Base-by-base conservation (phyloP, 495 filamentous ascomycete species). In the Sordaria brevicollis region DNA sequence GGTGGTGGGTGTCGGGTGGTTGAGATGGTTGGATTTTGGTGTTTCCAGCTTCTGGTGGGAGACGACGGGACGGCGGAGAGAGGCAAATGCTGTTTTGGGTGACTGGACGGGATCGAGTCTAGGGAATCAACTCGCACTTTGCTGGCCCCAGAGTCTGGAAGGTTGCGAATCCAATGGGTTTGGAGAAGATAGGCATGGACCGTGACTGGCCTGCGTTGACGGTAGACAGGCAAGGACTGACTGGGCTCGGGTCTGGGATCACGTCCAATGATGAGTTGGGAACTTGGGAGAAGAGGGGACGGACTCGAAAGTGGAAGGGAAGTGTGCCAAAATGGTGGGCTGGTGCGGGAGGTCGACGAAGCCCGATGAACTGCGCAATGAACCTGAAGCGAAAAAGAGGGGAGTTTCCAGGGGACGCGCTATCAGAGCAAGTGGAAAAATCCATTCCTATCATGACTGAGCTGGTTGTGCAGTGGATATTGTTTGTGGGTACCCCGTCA, bases 301-400 rank as follows among this genome's bases (percentile, higher is more conserved):
- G 49, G 33, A 62, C 49, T 62, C 13, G 25, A 57, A 17, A 57
- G 49, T 57, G 49, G 49, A 57, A 57, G n/a, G n/a, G n/a, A n/a
- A n/a, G n/a, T n/a, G 49, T 57, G 49, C 49, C 49, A 3, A 81
- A 82, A 66, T 82, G 85, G 31, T 57, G 49, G 49, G 49, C 49
- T 57, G 13, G 49, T 13, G 5, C 21, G 25, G 11, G 49, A 57
- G 49, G 39, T 43, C 39, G 39, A 43, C 39, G 39, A 43, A 21
- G n/a, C 39, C 39, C 49, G 49, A 62, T 62, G 49, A 62, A 62
- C 49, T 62, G 25, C 49, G 29, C 49, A 31, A 62, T 13, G 49
- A 62, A 39, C 25, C 21, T 31, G 25, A 54, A 25, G 43, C 49
- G 49, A 31, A 62, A 31, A 17, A 31, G 49, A 62, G 49, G 29